Evolutionary conservation across 495 filamentous ascomycete genomes (phyloP).

Genomic region (Penicillium samsonianum): DNA sequence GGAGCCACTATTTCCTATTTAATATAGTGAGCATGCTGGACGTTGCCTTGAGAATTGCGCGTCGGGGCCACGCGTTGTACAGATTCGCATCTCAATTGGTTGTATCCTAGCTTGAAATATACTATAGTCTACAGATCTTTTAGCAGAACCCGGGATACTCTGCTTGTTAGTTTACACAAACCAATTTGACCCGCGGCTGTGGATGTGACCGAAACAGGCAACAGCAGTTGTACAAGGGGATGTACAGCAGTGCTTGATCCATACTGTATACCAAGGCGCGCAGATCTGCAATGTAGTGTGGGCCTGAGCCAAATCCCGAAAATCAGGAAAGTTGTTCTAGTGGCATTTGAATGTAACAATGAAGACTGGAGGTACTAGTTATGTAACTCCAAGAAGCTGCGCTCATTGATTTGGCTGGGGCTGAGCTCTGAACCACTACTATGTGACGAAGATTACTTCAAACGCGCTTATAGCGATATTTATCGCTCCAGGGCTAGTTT

Average conservation of each 20-base stretch:
- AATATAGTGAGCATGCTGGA: background rate
- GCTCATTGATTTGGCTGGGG: background rate
- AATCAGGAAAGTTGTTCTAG: background rate
- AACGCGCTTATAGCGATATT: background rate
- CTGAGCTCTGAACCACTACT: background rate
- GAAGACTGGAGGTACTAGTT: background rate
- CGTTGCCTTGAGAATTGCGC: slow-evolving; percentile 13
- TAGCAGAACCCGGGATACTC: slow-evolving; percentile 2
- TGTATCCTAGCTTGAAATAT: slow-evolving; percentile 4
- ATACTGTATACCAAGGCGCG: slow-evolving; percentile 3
- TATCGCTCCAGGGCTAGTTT: background rate
- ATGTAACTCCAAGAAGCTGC: background rate
- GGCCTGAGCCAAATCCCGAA: background rate
- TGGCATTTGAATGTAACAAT: slow-evolving; percentile 16
- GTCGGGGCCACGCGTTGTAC: slow-evolving; percentile 21
- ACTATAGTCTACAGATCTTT: background rate
- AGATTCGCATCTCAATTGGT: background rate
- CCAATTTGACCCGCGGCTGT: background rate
- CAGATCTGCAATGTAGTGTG: slow-evolving; percentile 2
- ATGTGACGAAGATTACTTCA: background rate
- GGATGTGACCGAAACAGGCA: background rate
- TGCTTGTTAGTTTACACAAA: background rate
- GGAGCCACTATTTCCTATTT: background rate
- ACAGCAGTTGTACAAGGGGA: background rate
- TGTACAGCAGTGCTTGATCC: background rate